Base-by-base conservation (phyloP, 768 basidiomycete species). In the Podaxis mareebaensis region DNA sequence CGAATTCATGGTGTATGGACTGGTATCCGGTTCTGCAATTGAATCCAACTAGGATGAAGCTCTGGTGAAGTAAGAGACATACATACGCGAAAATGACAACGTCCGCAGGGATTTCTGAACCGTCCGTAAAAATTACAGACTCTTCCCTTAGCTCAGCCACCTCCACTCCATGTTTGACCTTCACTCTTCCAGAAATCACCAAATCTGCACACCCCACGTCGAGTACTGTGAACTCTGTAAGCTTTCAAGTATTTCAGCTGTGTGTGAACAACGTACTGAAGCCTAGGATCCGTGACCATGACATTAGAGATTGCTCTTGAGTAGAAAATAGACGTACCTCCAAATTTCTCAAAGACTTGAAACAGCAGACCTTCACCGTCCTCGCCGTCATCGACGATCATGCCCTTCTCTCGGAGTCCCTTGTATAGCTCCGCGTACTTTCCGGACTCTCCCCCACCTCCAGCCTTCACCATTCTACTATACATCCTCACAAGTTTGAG, bases 181-280 rank as follows among this genome's bases (percentile, higher is more conserved):
- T 83, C 72, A 87, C 82, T 67, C 85, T 80, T 8, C 85, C 84
- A 46, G 80, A 75, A 33, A 77, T 77, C 65, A 87, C 82, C 60
- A 82, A 73, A 67, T 84, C 76, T 28, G 80, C 79, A 51, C 81
- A 81, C 26, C 84, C 85, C 55, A 80, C 78, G 64, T 83, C 83
- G 22, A 76, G 52, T 74, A 73, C 75, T 76, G 15, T 40, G 1
- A 17, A 10, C 12, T 11, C 15, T 17, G 15, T 40, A 40, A 40
- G 39, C 4, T 40, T 40, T 17, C 7, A 7, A 8, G 4, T 8
- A 40, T 12, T 17, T 3, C 15, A 4, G 15, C 15, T 17, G 15
- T 0, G 10, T 0, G 3, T 8, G 39, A 40, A 40, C 39, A 40
- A 40, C 39, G 12, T 40, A 40, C 39, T 40, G 15, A 40, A 40